Evolutionary conservation across 2,329 filamentous ascomycete genomes (phyloP).

Genomic region (Aspergillus luchuensis): DNA sequence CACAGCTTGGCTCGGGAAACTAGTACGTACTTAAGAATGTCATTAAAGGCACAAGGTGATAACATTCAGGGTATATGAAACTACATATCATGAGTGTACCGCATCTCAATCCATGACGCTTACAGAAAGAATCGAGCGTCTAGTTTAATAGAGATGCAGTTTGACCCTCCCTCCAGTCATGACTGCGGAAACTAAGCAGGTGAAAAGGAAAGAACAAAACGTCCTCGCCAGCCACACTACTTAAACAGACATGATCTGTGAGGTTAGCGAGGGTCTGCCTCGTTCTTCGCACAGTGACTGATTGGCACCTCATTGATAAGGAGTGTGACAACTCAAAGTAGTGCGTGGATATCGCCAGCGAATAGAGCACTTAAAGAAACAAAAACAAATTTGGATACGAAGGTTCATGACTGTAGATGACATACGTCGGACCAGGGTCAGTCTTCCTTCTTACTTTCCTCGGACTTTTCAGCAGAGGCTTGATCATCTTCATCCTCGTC

Average conservation of each 20-base stretch:
- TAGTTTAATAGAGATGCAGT: conserved; percentile 31
- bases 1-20: no score
- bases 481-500: conserved; percentile 64
- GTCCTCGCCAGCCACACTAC: conserved; percentile 26
- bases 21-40: no score
- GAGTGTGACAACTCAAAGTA: conserved; percentile 95
- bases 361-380: background rate
- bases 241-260: conserved; percentile 30
- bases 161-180: conserved; percentile 33
- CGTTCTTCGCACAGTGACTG: conserved; percentile 93
- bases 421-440: conserved; percentile 15
- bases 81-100: background rate
- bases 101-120: conserved; percentile 7
- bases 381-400: background rate
- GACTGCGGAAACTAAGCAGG: conserved; percentile 28
- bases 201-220: conserved; percentile 36
- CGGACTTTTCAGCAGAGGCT: conserved; percentile 18
- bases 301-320: conserved; percentile 82
- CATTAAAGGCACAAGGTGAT: no score
- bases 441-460: conserved; percentile 31
- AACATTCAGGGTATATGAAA: background rate
- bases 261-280: conserved; percentile 42
- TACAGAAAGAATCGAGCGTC: conserved; percentile 31
- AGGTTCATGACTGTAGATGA: background rate
- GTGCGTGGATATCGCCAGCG: conserved; percentile 58